phyloP scores from a whole-genome alignment of 2,329 filamentous ascomycete species.

The Bipolaris zeicola region DNA sequence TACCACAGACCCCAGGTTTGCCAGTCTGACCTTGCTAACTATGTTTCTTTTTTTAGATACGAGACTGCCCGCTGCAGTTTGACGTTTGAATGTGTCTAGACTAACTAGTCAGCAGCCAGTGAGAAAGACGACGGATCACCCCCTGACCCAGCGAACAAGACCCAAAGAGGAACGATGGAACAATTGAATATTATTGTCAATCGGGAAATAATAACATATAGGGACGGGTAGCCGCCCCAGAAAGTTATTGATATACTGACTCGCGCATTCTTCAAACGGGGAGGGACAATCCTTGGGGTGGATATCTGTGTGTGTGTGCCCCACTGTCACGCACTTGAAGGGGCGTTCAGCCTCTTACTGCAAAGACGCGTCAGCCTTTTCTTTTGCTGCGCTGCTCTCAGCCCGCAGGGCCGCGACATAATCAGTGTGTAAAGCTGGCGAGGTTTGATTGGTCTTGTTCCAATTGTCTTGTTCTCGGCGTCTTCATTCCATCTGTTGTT shows the following conservation, averaged over 20 bases:
- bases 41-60: slow-evolving; percentile 8
- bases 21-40: no score
- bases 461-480: not conserved
- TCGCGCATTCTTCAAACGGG: not conserved
- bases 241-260: not conserved
- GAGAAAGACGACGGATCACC: not conserved
- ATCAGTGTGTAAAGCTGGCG: no score
- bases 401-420: no score
- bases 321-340: not conserved
- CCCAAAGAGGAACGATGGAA: not conserved
- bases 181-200: not conserved
- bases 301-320: not conserved
- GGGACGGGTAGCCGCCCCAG: not conserved
- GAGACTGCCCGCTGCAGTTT: not conserved
- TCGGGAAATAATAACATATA: no score
- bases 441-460: not conserved
- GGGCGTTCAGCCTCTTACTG: slow-evolving; percentile 2
- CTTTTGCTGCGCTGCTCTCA: not conserved
- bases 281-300: not conserved
- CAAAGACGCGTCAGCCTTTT: slow-evolving; percentile 2
- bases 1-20: no score
- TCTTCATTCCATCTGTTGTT: not conserved
- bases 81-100: not conserved
- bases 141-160: not conserved
- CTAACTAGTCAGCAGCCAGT: not conserved